Evolutionary conservation across 768 basidiomycete species (phyloP).

Genomic region (Phanerodontia chrysosporium): DNA sequence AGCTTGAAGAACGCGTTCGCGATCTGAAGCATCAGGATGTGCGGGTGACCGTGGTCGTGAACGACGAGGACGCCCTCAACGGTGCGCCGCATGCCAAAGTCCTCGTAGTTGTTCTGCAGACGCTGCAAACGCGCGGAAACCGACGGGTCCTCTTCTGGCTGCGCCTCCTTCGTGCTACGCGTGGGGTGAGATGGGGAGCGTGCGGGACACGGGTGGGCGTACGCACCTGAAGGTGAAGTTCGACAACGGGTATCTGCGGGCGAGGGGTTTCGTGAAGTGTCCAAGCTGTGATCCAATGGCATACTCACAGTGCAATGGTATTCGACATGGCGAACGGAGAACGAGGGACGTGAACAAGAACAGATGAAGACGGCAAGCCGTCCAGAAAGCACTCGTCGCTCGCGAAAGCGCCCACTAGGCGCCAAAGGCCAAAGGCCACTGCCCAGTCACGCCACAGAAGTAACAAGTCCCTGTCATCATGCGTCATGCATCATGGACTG

Average conservation of each 20-base stretch:
- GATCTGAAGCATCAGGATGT: conserved; percentile 97
- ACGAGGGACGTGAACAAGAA: not conserved
- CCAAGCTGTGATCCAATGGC: not conserved
- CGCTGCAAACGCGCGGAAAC: conserved; percentile 92
- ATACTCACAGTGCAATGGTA: conserved; percentile 45
- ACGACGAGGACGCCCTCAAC: conserved; percentile 89
- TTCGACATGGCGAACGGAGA: conserved; percentile 37
- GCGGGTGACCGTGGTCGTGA: conserved; percentile 95
- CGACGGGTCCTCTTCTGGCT: conserved; percentile 95
- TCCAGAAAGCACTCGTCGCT: not conserved
- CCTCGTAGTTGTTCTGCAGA: conserved; percentile 94
- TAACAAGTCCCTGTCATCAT: no score
- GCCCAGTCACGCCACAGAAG: no score
- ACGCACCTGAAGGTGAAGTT: conserved; percentile 87
- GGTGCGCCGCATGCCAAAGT: conserved; percentile 93
- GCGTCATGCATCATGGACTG: no score
- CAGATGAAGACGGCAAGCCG: not conserved
- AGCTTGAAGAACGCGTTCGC: conserved; percentile 99
- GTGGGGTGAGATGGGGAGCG: not conserved
- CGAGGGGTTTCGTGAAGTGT: not conserved
- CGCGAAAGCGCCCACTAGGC: not conserved
- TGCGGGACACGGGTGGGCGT: not conserved
- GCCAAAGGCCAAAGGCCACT: not conserved
- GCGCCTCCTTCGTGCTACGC: conserved; percentile 86
- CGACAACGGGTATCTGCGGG: conserved; percentile 72